These are phyloP conservation scores for Cylindrotheca fusiformis DNA, from an alignment of 108 stramenopile species.

Conservation along the genomic window DNA sequence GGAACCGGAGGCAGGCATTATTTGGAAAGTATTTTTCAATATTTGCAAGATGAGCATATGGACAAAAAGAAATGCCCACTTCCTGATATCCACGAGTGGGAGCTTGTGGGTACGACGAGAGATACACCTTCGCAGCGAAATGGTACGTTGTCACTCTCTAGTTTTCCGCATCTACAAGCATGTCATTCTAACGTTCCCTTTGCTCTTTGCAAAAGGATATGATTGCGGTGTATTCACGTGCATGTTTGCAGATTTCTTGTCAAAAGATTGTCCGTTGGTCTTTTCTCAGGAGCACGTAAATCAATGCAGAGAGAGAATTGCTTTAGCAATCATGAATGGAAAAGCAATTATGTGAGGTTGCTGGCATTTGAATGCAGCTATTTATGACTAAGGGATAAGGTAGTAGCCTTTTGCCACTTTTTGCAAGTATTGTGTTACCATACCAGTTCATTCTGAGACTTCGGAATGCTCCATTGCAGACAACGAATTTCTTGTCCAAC, in stretches of 20 bases:
- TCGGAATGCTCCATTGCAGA: too few relatives aligned
- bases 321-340: conserved; percentile 80
- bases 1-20: conserved; percentile 51
- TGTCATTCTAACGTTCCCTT: conserved; percentile 1
- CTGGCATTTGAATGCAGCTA: too few relatives aligned
- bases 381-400: too few relatives aligned
- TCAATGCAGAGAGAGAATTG: conserved; percentile 82
- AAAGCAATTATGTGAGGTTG: conserved; percentile 55
- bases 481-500: too few relatives aligned
- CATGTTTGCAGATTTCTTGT: conserved; percentile 86
- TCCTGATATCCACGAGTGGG: conserved; percentile 70
- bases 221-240: conserved; percentile 93
- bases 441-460: too few relatives aligned
- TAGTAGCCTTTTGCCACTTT: too few relatives aligned
- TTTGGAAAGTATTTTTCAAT: conserved; percentile 65
- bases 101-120: conserved; percentile 47
- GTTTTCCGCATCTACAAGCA: too few relatives aligned
- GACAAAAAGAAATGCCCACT: conserved; percentile 68
- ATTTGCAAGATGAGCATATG: conserved; percentile 82
- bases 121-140: conserved; percentile 81
- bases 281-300: conserved; percentile 78
- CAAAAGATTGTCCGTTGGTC: conserved; percentile 65
- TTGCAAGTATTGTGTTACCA: too few relatives aligned
- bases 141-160: conserved; percentile 72
- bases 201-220: conserved; percentile 39